A percentile compares a stretch with the other conserved stretches of the same genome.
Conservation (phyloP, 495 filamentous ascomycete genomes). For the Aspergillus nanangensis region DNA sequence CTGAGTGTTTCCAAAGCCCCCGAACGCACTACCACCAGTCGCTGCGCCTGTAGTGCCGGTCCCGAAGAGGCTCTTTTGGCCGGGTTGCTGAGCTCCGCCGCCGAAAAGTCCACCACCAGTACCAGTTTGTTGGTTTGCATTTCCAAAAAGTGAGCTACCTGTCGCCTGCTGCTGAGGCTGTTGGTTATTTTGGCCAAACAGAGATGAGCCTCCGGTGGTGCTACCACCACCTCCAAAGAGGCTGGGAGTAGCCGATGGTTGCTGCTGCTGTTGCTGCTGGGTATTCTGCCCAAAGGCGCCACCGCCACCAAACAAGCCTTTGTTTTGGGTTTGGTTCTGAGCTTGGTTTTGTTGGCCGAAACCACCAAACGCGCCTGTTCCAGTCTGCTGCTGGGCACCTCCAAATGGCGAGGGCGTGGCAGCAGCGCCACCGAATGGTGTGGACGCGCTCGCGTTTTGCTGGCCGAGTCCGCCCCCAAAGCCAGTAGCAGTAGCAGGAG, state of each 20-base stretch:
- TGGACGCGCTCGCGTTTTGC: slow-evolving; percentile 28
- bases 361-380: slow-evolving; percentile 33
- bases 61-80: slow-evolving; percentile 32
- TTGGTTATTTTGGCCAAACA: slow-evolving; percentile 36
- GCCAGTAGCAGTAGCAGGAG: slow-evolving; percentile 28
- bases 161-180: slow-evolving; percentile 35
- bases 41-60: slow-evolving; percentile 14
- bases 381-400: slow-evolving; percentile 34
- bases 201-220: slow-evolving; percentile 24
- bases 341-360: slow-evolving; percentile 44
- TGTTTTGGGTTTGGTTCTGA: slow-evolving; percentile 37
- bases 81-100: slow-evolving; percentile 35
- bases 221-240: slow-evolving; percentile 37
- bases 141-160: slow-evolving; percentile 44
- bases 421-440: slow-evolving; percentile 35
- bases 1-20: slow-evolving; percentile 24
- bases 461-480: slow-evolving; percentile 39
- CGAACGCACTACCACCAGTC: slow-evolving; percentile 21
- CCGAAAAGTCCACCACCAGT: slow-evolving; percentile 30
- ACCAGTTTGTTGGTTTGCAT: slow-evolving; percentile 25
- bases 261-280: slow-evolving; percentile 32
- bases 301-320: slow-evolving; percentile 36
- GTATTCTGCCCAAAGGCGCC: slow-evolving; percentile 32
- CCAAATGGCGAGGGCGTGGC: slow-evolving; percentile 34
- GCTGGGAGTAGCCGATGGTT: slow-evolving; percentile 20